Evolutionary conservation across 1,284 basidiomycete species (phyloP).

Genomic region (Leccinum fallax): DNA sequence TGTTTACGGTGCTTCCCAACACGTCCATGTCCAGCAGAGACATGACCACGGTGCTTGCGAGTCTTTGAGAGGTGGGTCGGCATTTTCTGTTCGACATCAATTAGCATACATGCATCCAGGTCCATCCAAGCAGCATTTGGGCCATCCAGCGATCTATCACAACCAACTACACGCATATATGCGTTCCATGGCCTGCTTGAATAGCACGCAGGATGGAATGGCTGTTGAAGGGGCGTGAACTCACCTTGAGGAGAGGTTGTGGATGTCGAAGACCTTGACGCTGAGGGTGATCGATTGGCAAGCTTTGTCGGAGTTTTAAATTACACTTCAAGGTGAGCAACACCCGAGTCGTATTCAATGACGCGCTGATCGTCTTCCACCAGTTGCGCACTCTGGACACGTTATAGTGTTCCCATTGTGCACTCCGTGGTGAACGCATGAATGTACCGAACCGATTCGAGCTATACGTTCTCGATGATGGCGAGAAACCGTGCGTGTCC

Average conservation of each 20-base stretch:
- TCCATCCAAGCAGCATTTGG: constrained; percentile 33
- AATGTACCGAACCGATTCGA: constrained; percentile 95
- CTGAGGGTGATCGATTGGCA: constrained; percentile 11
- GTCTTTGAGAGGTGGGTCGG: constrained; percentile 95
- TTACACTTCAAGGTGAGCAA: not conserved
- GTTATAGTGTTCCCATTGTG: not conserved
- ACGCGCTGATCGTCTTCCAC: constrained; percentile 2
- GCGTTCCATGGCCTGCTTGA: constrained; percentile 24
- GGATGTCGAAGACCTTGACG: constrained; percentile 42
- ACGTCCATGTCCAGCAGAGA: constrained; percentile 99
- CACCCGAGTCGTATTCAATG: too few species aligned
- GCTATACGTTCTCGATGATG: constrained; percentile 89
- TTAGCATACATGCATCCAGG: constrained; percentile 32
- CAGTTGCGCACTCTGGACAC: constrained; percentile 1
- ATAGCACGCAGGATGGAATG: constrained; percentile 20
- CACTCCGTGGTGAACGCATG: constrained; percentile 46
- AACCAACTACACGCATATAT: constrained; percentile 26
- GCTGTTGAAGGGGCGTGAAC: constrained; percentile 38
- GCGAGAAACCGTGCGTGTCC: constrained; percentile 83
- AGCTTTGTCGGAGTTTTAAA: constrained; percentile 30
- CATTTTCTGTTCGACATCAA: constrained; percentile 64
- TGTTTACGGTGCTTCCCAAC: constrained; percentile 99
- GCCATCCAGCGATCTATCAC: constrained; percentile 52
- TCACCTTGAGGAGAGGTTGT: constrained; percentile 66
- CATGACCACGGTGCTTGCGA: constrained; percentile 98